Conservation (phyloP, 2,329 filamentous ascomycete species). For the Penicillium sp. region DNA sequence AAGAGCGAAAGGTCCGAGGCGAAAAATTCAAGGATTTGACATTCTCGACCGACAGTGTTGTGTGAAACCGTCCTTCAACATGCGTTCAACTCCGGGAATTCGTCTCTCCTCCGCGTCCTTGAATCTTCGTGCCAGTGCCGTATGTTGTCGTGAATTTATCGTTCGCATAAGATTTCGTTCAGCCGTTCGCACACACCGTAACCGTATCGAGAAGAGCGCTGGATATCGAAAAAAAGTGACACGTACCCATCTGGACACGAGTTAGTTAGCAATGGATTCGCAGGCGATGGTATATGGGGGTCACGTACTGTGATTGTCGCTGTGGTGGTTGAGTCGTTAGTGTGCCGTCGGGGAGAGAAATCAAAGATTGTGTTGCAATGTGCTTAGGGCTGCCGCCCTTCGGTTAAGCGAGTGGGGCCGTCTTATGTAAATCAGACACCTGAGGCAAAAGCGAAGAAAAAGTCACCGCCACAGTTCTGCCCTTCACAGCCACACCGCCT, state of each 20-base stretch:
- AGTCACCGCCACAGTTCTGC: conserved; percentile 3
- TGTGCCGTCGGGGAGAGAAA: conserved; percentile 35
- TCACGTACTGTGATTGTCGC: conserved; percentile 53
- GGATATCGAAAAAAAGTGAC: conserved; percentile 24
- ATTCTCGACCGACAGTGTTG: conserved; percentile 4
- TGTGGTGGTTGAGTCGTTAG: conserved; percentile 47
- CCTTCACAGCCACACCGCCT: neutral
- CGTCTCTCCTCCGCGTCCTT: neutral
- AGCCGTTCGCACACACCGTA: conserved; percentile 32
- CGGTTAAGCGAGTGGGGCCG: conserved; percentile 40
- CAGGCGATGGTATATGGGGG: conserved; percentile 13
- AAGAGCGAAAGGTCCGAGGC: conserved; percentile 9
- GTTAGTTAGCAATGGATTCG: conserved; percentile 28
- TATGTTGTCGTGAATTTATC: conserved; percentile 12
- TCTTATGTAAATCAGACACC: conserved; percentile 9
- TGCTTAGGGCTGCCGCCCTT: conserved; percentile 46
- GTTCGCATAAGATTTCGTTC: conserved; percentile 18
- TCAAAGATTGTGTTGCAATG: conserved; percentile 44
- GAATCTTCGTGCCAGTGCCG: neutral
- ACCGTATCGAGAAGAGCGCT: conserved; percentile 30
- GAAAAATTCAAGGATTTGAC: conserved; percentile 2
- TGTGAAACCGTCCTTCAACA: conserved; percentile 4
- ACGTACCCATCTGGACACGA: conserved; percentile 61
- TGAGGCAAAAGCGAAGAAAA: too few relatives aligned
- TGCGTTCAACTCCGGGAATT: neutral